Percentiles rank a stretch among this genome's conserved stretches.
phyloP scores from a whole-genome alignment of 176 grass and related monocot genomes.

The Triticum monococcum region DNA sequence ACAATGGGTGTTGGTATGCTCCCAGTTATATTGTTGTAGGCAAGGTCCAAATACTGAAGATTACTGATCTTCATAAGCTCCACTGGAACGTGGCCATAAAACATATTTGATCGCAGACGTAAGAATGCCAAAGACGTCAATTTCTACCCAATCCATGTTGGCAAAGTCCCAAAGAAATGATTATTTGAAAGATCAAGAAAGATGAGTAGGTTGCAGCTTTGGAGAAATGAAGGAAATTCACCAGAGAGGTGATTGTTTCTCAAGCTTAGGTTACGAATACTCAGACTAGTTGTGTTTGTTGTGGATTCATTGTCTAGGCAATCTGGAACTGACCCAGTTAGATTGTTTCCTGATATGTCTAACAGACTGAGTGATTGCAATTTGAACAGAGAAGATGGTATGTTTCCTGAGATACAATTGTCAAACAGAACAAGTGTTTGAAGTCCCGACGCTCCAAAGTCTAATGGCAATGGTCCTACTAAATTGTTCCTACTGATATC shows the following conservation, averaged over 20 bases:
- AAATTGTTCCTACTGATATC: no score
- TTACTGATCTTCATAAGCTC: neutral
- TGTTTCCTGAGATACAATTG: no score
- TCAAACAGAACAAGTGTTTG: no score
- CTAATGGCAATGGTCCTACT: no score
- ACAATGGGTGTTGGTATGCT: neutral
- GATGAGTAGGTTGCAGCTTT: neutral
- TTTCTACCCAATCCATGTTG: neutral
- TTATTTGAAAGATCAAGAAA: constrained; percentile 5
- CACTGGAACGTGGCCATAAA: constrained; percentile 30
- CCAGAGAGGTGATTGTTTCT: constrained; percentile 20
- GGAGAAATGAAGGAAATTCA: constrained; percentile 17
- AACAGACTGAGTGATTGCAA: no score
- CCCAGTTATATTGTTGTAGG: constrained; percentile 22
- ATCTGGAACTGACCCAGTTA: no score
- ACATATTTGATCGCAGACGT: constrained; percentile 18
- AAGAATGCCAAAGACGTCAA: neutral
- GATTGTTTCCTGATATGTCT: no score
- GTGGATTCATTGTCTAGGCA: no score
- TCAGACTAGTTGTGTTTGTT: no score
- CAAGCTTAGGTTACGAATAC: neutral
- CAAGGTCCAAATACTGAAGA: constrained; percentile 14
- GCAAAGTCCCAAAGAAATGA: neutral
- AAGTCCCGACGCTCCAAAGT: no score
- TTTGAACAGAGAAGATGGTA: no score